These are phyloP conservation scores for Grosmannia huntii DNA, from an alignment of 2,329 filamentous ascomycete genomes.

Conservation along the genomic window DNA sequence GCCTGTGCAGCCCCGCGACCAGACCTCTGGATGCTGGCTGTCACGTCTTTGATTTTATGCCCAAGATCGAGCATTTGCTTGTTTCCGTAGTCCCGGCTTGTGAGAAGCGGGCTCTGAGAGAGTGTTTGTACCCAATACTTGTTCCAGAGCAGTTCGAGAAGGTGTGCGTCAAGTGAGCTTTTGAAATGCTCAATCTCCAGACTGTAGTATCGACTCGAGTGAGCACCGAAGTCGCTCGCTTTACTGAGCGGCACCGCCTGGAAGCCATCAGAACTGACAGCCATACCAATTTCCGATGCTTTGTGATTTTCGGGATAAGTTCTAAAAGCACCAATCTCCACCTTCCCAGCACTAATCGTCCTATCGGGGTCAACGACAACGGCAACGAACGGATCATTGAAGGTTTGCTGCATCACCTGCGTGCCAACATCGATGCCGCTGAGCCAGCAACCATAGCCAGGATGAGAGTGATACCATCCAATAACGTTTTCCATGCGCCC, in stretches of 20 bases:
- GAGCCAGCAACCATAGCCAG: constrained; percentile 96
- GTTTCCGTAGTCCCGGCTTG: constrained; percentile 84
- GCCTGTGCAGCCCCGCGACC: constrained; percentile 15
- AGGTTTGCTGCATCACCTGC: constrained; percentile 72
- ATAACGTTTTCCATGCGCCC: constrained; percentile 80
- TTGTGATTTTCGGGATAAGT: constrained; percentile 72
- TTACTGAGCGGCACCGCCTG: constrained; percentile 83
- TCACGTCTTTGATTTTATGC: constrained; percentile 63
- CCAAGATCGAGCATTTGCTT: constrained; percentile 86
- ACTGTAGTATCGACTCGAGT: constrained; percentile 80
- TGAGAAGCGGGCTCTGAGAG: constrained; percentile 78
- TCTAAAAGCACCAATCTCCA: constrained; percentile 93
- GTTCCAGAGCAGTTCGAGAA: constrained; percentile 89
- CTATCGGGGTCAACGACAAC: constrained; percentile 95
- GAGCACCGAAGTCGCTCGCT: constrained; percentile 89
- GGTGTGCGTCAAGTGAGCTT: constrained; percentile 72
- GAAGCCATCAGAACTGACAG: constrained; percentile 40
- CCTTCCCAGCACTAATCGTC: constrained; percentile 86
- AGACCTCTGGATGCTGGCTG: constrained; percentile 21
- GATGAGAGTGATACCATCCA: constrained; percentile 97
- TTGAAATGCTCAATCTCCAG: constrained; percentile 92
- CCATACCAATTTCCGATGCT: constrained; percentile 18
- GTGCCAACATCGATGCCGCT: constrained; percentile 91
- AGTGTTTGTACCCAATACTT: constrained; percentile 98
- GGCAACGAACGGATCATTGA: constrained; percentile 82